Conservation (phyloP, 2,329 filamentous ascomycete genomes). For the Furcasterigmium sp. region DNA sequence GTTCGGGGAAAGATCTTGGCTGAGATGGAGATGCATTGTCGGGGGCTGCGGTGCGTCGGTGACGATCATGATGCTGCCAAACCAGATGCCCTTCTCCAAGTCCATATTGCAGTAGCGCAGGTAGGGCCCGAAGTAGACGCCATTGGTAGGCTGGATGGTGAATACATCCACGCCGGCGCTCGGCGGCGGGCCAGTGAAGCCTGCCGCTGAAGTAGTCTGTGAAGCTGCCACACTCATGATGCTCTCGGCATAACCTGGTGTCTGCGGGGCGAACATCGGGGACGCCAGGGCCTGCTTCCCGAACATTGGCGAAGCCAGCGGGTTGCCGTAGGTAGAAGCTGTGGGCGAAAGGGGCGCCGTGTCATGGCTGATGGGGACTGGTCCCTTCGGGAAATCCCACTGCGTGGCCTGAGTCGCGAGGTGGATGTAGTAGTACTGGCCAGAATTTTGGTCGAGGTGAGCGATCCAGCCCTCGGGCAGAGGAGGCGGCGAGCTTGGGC, state of each 20-base stretch:
- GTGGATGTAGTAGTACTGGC: constrained; percentile 99
- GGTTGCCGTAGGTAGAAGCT: constrained; percentile 70
- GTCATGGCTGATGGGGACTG: constrained; percentile 82
- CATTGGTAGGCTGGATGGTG: constrained; percentile 88
- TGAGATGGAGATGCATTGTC: constrained; percentile 92
- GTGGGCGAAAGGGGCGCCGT: constrained; percentile 78
- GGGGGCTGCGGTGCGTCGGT: constrained; percentile 89
- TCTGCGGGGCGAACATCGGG: constrained; percentile 77
- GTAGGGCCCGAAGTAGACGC: constrained; percentile 97
- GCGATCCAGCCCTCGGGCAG: constrained; percentile 98
- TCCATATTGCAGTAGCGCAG: constrained; percentile 97
- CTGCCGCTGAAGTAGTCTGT: constrained; percentile 69
- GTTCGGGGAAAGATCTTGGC: constrained; percentile 85
- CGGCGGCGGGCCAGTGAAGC: constrained; percentile 84
- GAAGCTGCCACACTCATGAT: constrained; percentile 76
- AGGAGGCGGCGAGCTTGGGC: constrained; percentile 81
- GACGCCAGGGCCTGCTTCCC: constrained; percentile 68
- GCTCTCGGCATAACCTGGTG: constrained; percentile 78
- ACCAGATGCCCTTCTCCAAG: constrained; percentile 81
- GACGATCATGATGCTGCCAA: constrained; percentile 88
- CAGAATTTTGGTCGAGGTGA: constrained; percentile 89
- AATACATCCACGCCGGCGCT: constrained; percentile 89
- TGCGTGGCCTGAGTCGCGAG: constrained; percentile 92
- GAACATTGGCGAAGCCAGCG: constrained; percentile 63
- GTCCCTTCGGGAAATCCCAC: constrained; percentile 97